Evolutionary conservation across 2,329 filamentous ascomycete genomes (phyloP), one percentile per base, ranked within the genome.

Genomic region (Diaporthe velutina): DNA sequence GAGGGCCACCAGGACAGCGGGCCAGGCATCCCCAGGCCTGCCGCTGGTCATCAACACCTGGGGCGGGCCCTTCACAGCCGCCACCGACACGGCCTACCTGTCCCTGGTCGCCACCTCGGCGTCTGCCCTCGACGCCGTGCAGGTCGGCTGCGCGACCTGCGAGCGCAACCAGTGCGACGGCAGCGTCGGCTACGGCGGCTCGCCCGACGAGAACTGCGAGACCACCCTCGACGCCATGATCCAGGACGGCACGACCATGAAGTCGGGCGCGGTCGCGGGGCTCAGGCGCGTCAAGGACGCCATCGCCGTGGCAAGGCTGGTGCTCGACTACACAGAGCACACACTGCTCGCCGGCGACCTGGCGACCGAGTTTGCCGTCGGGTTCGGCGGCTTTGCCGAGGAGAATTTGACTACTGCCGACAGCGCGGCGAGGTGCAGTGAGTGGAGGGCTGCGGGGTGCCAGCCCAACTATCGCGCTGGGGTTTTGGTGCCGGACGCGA

Each of bases 211-310:
- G 79, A 80, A 81, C 42, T 90, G 89, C 81, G 89, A 90, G 82
- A 90, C 89, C 4, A 90, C 88, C 0, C 87, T 90, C 19, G 89
- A 90, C 80, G 88, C 89, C n/a, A 84, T 90, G 83, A 85, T 90
- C 80, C 90, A 90, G 85, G 88, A 90, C 79, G 88, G 89, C 38
- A 81, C 80, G 0, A 87, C 83, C n/a, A 84, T 90, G 82, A 88
- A 89, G 22, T 84, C 85, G 0, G 89, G 89, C 55, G 88, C 88
- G 7, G 88, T 90, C 7, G 89, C 88, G 0, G 86, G 83, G 0
- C 81, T 90, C 28, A 85, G 88, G 7, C 84, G 88, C 50, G 80
- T 90, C 28, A 83, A 81, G 52, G 82, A 88, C 75, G 88, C 88
- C 55, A 83, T 89, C 15, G 82, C 84, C 25, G 88, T 90, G 1